A percentile compares a stretch with the other conserved stretches of the same genome.
phyloP scores from a whole-genome alignment of 2,329 filamentous ascomycete genomes.

The Talaromyces albobiverticillius region DNA sequence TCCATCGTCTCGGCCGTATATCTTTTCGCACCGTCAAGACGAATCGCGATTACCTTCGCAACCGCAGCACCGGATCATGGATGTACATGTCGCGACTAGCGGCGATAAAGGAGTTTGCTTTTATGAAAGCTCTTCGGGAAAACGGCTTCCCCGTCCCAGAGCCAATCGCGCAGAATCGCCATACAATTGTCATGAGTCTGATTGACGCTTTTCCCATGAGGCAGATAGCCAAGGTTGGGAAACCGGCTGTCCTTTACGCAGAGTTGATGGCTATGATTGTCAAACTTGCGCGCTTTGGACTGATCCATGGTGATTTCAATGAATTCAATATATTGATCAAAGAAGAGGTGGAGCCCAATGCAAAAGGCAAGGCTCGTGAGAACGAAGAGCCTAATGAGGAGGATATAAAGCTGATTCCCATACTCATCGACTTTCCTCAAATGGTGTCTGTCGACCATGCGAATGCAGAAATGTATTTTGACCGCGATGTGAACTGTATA shows the following conservation, averaged over 20 bases:
- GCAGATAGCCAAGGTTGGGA: constrained; percentile 78
- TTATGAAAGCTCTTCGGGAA: constrained; percentile 81
- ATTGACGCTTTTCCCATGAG: constrained; percentile 89
- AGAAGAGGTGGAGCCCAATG: constrained; percentile 53
- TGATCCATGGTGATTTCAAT: constrained; percentile 98
- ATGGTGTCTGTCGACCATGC: constrained; percentile 94
- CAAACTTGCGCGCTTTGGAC: constrained; percentile 74
- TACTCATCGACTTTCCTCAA: constrained; percentile 96
- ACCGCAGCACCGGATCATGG: constrained; percentile 79
- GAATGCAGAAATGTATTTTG: constrained; percentile 97
- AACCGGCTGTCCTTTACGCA: constrained; percentile 83
- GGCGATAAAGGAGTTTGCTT: constrained; percentile 89
- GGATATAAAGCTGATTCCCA: constrained; percentile 63
- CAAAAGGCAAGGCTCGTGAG: constrained; percentile 36
- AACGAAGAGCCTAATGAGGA: constrained; percentile 28
- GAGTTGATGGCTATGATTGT: constrained; percentile 86
- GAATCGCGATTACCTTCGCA: constrained; percentile 91
- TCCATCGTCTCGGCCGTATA: constrained; percentile 91
- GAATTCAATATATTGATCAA: constrained; percentile 98
- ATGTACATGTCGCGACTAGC: constrained; percentile 96
- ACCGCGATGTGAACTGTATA: constrained; percentile 91
- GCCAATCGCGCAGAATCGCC: constrained; percentile 82
- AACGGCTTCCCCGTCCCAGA: constrained; percentile 88
- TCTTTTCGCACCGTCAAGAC: constrained; percentile 95
- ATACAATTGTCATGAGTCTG: constrained; percentile 94